phyloP scores from a whole-genome alignment of 1,139 yeast genomes.

The Kurtzmaniella quercitrusa region DNA sequence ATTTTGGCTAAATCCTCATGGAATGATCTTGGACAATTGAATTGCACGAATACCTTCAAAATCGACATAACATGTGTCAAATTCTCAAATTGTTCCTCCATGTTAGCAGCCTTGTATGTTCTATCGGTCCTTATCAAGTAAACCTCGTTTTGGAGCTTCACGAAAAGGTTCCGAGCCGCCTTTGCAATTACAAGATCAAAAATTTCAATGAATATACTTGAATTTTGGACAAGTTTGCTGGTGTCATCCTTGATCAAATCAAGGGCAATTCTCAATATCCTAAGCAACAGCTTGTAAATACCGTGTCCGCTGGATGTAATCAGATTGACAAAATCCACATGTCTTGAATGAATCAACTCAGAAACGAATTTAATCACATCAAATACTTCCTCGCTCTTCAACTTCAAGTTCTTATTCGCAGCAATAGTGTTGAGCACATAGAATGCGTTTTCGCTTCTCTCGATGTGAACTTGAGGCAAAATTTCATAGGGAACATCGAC shows the following conservation, averaged over 20 bases:
- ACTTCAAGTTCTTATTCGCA: constrained; percentile 20
- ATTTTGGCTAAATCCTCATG: constrained; percentile 49
- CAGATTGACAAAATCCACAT: constrained; percentile 41
- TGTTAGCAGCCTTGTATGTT: constrained; percentile 22
- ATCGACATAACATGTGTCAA: constrained; percentile 59
- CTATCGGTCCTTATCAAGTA: constrained; percentile 33
- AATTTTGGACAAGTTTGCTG: constrained; percentile 40
- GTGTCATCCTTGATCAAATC: constrained; percentile 39
- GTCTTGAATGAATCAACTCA: constrained; percentile 41
- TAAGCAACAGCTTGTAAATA: constrained; percentile 55
- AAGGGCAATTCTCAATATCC: constrained; percentile 51
- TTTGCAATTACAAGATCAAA: constrained; percentile 58
- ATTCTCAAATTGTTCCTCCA: constrained; percentile 56
- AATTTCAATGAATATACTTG: constrained; percentile 50
- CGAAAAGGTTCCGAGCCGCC: constrained; percentile 51
- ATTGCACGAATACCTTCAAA: constrained; percentile 50
- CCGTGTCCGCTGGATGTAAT: constrained; percentile 33
- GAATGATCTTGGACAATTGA: constrained; percentile 49
- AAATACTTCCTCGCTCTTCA: constrained; percentile 25
- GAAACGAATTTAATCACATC: constrained; percentile 38
- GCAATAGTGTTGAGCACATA: constrained; percentile 52
- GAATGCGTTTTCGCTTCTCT: constrained; percentile 67
- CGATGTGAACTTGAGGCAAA: constrained; percentile 51
- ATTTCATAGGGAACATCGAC: constrained; percentile 50
- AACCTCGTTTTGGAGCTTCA: constrained; percentile 55